Conservation (phyloP, 176 grass and related monocot species). For the Neostapfia colusana region DNA sequence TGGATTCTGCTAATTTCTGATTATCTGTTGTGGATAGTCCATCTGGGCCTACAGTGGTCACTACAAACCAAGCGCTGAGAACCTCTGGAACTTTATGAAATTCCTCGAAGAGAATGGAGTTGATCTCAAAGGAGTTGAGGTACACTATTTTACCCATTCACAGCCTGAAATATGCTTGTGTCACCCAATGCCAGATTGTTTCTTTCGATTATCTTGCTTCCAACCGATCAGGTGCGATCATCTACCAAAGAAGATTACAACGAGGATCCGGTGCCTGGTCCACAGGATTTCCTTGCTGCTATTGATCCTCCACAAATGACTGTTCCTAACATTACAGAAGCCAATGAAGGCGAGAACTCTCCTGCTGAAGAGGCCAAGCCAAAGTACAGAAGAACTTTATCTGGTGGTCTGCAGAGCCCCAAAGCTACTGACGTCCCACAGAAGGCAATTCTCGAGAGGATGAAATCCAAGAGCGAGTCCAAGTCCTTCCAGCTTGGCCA, state of each 20-base stretch:
- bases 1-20: constrained; percentile 8
- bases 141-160: constrained; percentile 28
- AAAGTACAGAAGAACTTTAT: constrained; percentile 74
- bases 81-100: constrained; percentile 58
- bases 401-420: constrained; percentile 72
- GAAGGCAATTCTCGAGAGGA: constrained; percentile 74
- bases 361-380: constrained; percentile 41
- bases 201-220: constrained; percentile 29
- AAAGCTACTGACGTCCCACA: constrained; percentile 40
- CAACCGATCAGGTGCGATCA: constrained; percentile 50
- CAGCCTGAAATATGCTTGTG: not conserved
- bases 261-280: constrained; percentile 44
- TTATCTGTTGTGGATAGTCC: constrained; percentile 30
- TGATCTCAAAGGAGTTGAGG: constrained; percentile 61
- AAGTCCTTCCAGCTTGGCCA: constrained; percentile 84
- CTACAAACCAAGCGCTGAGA: constrained; percentile 73
- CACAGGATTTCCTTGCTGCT: not conserved
- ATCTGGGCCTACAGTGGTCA: constrained; percentile 93
- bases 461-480: constrained; percentile 66
- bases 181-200: not conserved
- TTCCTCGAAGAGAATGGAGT: constrained; percentile 75
- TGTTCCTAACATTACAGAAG: constrained; percentile 20
- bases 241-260: constrained; percentile 68
- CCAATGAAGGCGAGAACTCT: not conserved
- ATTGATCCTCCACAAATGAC: constrained; percentile 35